Percentiles rank a stretch among this genome's conserved stretches.
Evolutionary conservation across 106 monocot species (phyloP).

Genomic region (Dioscorea zingiberensis): DNA sequence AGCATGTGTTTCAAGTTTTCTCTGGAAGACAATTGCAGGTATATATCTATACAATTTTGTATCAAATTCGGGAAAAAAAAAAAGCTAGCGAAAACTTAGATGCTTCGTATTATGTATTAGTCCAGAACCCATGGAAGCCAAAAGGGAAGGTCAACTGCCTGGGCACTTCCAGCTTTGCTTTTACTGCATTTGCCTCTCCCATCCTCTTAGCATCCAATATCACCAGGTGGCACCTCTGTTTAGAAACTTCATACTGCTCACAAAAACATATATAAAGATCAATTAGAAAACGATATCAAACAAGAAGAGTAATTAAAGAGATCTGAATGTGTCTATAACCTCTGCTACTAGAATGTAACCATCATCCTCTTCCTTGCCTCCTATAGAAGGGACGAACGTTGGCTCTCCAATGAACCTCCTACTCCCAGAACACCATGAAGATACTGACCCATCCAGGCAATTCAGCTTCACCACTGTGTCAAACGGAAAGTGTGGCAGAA

Average conservation of each 20-base stretch:
- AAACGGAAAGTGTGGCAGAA: slow-evolving; percentile 73
- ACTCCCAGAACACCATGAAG: slow-evolving; percentile 49
- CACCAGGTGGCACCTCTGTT: slow-evolving; percentile 69
- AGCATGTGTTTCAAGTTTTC: background rate
- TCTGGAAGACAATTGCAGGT: background rate
- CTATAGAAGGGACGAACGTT: slow-evolving; percentile 51
- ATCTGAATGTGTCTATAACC: slow-evolving; percentile 25
- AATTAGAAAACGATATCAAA: background rate
- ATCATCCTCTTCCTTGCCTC: slow-evolving; percentile 59
- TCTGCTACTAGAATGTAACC: slow-evolving; percentile 77
- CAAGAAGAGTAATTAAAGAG: background rate
- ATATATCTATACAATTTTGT: background rate
- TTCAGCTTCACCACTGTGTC: slow-evolving; percentile 69
- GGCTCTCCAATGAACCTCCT: slow-evolving; percentile 81
- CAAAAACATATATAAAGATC: background rate
- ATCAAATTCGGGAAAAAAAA: too few relatives aligned
- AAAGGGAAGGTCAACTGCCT: slow-evolving; percentile 69
- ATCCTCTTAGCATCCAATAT: slow-evolving; percentile 70
- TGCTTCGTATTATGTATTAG: slow-evolving; percentile 8
- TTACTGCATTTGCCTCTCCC: slow-evolving; percentile 39
- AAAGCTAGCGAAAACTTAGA: too few relatives aligned
- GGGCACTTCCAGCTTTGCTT: slow-evolving; percentile 80
- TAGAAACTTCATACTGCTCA: slow-evolving; percentile 71
- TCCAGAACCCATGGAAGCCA: slow-evolving; percentile 94
- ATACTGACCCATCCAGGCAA: slow-evolving; percentile 21